Evolutionary conservation across 2,329 filamentous ascomycete genomes (phyloP), one percentile per base, ranked within the genome.

Genomic region (Talaromyces albobiverticillius): DNA sequence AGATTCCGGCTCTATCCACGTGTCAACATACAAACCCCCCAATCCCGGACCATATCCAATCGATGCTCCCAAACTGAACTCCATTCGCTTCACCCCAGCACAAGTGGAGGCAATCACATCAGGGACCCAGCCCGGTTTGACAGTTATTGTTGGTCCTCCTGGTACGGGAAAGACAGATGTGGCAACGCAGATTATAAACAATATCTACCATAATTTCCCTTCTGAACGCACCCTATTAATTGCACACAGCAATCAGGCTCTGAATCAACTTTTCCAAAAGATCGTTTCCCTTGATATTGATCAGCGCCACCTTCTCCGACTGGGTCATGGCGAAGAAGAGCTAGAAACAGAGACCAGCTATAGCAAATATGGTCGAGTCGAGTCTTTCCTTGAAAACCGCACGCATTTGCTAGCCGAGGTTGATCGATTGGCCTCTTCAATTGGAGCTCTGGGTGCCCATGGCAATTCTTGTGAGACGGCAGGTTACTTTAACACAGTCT

Each of bases 121-220:
- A 38, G 94, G 94, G 18, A 92, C 90, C 6, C 95, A 99, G 64
- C 93, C 94, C 32, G 94, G 95, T 18, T 79, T 99, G 49, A 96
- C 93, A 1, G 83, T 99, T 46, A 88, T 99, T 62, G 90, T 99
- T 58, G 94, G 94, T 1, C 94, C 94, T 51, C 94, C 94, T 7
- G 94, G 94, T 52, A 99, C 94, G 6, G 94, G 95, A 59, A 99
- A 99, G 77, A 99, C 94, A n/a, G 94, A 99, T 72, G 94, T 99
- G 51, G 92, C 91, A 46, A 96, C 93, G 4, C 94, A 99, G 71
- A 95, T 97, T 68, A 99, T 99, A 74, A 96, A 90, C 76, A 96
- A 97, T 70, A 88, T 99, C 62, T 99, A 99, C 68, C 93, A 97
- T 77, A 96, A 97, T 73, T 99, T 96, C 68, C 92, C 94, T 7